Evolutionary conservation across 2,329 filamentous ascomycete genomes (phyloP).

Genomic region (Ceratocystis alfenasii): DNA sequence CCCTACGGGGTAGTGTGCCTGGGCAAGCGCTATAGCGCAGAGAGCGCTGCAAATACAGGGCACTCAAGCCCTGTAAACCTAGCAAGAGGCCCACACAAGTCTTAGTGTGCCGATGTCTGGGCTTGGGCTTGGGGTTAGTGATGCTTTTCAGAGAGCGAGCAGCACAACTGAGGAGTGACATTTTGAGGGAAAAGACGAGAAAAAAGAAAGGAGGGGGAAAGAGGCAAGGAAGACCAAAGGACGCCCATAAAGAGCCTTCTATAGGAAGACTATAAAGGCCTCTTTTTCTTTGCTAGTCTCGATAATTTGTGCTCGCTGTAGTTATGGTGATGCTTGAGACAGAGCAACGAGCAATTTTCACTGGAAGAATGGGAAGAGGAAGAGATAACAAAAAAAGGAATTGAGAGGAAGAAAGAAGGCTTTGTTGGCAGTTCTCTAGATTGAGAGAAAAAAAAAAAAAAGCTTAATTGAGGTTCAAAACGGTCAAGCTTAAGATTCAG

Average conservation of each 20-base stretch:
- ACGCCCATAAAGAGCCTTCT: not conserved
- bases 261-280: not conserved
- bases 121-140: not conserved
- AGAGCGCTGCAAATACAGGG: not conserved
- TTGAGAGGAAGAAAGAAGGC: not conserved
- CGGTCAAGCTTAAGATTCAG: not conserved
- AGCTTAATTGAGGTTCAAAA: constrained; percentile 1
- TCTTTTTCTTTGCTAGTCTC: not conserved
- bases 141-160: not conserved
- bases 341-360: not conserved
- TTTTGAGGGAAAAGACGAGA: not conserved
- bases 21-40: not conserved
- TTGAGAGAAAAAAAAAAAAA: not conserved
- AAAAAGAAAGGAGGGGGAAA: not conserved
- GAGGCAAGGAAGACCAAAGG: too few species aligned
- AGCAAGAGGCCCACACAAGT: not conserved
- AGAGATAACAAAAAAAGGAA: not conserved
- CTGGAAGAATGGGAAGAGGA: not conserved
- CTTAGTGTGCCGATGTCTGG: not conserved
- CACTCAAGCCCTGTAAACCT: not conserved
- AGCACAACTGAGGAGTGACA: constrained; percentile 19
- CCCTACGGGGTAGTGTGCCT: not conserved
- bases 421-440: not conserved
- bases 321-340: too few species aligned
- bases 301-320: too few species aligned